A percentile compares a stretch with the other conserved stretches of the same genome.
These are phyloP conservation scores for Verbascum thapsus DNA, from an alignment of 257 asterid genomes.

Conservation along the genomic window DNA sequence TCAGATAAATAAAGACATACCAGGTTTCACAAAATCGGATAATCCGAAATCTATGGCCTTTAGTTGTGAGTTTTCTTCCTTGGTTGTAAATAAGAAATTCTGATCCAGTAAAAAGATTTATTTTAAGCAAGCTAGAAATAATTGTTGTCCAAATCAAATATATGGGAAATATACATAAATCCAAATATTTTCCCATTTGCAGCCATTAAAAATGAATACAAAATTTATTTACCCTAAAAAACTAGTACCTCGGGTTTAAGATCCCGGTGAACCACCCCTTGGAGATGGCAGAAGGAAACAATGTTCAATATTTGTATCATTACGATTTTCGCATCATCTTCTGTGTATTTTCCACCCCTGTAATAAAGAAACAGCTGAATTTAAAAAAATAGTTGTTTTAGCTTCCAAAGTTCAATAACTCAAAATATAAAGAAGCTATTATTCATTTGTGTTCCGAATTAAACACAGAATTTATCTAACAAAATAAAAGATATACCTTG, in stretches of 20 bases:
- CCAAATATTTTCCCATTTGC: not conserved
- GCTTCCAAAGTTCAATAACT: constrained; percentile 1
- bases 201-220: constrained; percentile 14
- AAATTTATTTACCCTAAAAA: not conserved
- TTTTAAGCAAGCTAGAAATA: constrained; percentile 32
- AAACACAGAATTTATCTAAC: not conserved
- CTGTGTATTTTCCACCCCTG: constrained; percentile 82
- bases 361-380: not conserved
- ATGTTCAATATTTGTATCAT: constrained; percentile 72
- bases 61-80: constrained; percentile 72
- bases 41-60: constrained; percentile 92
- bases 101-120: constrained; percentile 48
- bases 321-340: constrained; percentile 78
- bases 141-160: constrained; percentile 4
- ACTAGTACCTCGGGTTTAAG: constrained; percentile 80
- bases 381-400: constrained; percentile 1
- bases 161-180: constrained; percentile 2
- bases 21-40: constrained; percentile 88
- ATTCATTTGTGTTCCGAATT: not conserved
- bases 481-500: constrained; percentile 49
- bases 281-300: constrained; percentile 84
- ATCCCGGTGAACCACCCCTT: constrained; percentile 89
- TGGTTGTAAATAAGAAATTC: constrained; percentile 79
- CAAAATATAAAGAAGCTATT: not conserved
- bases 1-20: constrained; percentile 35